Percentiles rank a stretch among this genome's conserved stretches.
phyloP scores from a whole-genome alignment of 768 basidiomycete species.

The Tulasnella sp. region DNA sequence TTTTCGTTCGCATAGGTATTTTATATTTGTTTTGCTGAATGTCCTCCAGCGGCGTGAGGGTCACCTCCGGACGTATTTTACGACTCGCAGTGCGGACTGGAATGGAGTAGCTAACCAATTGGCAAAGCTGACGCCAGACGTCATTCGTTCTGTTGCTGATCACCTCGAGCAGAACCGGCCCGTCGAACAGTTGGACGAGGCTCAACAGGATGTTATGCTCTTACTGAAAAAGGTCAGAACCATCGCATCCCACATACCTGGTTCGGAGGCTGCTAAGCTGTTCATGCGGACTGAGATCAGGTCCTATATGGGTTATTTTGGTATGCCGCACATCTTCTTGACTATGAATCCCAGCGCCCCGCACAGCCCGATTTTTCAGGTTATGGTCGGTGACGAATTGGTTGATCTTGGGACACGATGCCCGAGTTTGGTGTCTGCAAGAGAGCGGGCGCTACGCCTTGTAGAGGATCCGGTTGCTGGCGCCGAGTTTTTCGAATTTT shows the following conservation, averaged over 20 bases:
- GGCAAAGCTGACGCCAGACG: neutral
- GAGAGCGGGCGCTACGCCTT: slow-evolving; percentile 21
- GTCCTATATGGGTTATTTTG: slow-evolving; percentile 25
- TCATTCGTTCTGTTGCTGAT: slow-evolving; percentile 3
- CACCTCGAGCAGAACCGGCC: slow-evolving; percentile 16
- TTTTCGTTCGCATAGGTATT: slow-evolving; percentile 24
- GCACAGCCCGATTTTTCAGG: slow-evolving; percentile 27
- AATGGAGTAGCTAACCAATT: slow-evolving; percentile 17
- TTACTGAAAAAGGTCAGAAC: slow-evolving; percentile 25
- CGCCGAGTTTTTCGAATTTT: slow-evolving; percentile 28
- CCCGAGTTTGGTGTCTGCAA: slow-evolving; percentile 19
- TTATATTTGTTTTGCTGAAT: slow-evolving; percentile 25
- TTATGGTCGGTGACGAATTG: slow-evolving; percentile 23
- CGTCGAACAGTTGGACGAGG: slow-evolving; percentile 1
- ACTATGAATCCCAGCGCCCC: slow-evolving; percentile 23
- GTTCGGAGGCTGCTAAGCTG: slow-evolving; percentile 26
- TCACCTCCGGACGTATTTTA: slow-evolving; percentile 23
- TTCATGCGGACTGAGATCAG: slow-evolving; percentile 22
- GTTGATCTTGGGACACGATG: slow-evolving; percentile 17
- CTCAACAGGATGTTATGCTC: slow-evolving; percentile 21
- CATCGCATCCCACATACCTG: slow-evolving; percentile 26
- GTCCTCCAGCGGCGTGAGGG: slow-evolving; percentile 22
- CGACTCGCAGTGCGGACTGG: slow-evolving; percentile 19
- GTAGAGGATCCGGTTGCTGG: slow-evolving; percentile 30
- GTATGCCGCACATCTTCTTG: slow-evolving; percentile 24